Evolutionary conservation across 1,284 basidiomycete genomes (phyloP).

Genomic region (Exobasidium rhododendri): DNA sequence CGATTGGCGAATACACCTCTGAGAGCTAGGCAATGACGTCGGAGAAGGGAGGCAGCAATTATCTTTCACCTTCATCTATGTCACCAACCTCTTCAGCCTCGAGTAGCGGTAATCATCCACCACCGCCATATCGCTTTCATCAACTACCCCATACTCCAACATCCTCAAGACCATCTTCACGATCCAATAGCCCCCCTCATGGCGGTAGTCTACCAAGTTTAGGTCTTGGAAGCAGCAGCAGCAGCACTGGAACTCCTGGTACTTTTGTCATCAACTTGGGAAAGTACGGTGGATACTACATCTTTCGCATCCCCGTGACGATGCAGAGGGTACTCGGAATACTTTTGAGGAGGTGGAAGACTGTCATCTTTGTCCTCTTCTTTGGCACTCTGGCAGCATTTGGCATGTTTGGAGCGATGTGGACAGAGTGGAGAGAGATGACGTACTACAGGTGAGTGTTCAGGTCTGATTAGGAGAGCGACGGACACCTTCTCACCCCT

Average conservation of each 20-base stretch:
- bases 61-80: slow-evolving; percentile 11
- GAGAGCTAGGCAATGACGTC: no score
- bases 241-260: slow-evolving; percentile 26
- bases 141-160: slow-evolving; percentile 43
- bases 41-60: slow-evolving; percentile 11
- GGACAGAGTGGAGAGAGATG: slow-evolving; percentile 54
- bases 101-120: slow-evolving; percentile 19
- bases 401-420: slow-evolving; percentile 47
- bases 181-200: slow-evolving; percentile 42
- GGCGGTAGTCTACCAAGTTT: slow-evolving; percentile 34
- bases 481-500: background rate
- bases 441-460: slow-evolving; percentile 49
- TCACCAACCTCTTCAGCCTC: slow-evolving; percentile 10
- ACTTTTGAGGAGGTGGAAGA: slow-evolving; percentile 47
- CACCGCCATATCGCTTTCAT: slow-evolving; percentile 46
- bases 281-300: slow-evolving; percentile 43
- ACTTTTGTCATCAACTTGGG: slow-evolving; percentile 45
- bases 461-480: background rate
- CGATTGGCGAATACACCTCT: no score
- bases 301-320: slow-evolving; percentile 33
- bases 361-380: slow-evolving; percentile 39
- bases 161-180: slow-evolving; percentile 33
- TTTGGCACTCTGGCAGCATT: slow-evolving; percentile 42
- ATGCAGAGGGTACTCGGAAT: slow-evolving; percentile 34
- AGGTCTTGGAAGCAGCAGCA: slow-evolving; percentile 6